A percentile compares a stretch with the other conserved stretches of the same genome.
These are phyloP conservation scores for Blastocystis hominis DNA, from an alignment of 352 stramenopile genomes.

Conservation along the genomic window DNA sequence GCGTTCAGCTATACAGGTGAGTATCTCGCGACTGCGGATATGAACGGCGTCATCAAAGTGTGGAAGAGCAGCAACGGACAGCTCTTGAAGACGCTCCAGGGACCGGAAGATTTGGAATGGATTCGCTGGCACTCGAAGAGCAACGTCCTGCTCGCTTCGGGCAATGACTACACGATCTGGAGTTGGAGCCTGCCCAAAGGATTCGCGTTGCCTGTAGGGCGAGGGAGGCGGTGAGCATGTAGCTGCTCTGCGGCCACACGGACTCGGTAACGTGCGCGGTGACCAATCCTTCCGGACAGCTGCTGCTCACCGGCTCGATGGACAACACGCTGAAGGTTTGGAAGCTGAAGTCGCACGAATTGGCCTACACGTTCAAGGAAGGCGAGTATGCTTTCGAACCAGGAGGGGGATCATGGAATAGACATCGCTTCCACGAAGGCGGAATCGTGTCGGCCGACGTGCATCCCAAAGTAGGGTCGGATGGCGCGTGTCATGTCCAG, in stretches of 20 bases:
- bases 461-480: background rate
- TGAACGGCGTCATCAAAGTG: slow-evolving; percentile 45
- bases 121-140: slow-evolving; percentile 17
- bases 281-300: background rate
- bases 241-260: slow-evolving; percentile 38
- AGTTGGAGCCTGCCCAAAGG: slow-evolving; percentile 14
- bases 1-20: background rate
- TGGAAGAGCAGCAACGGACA: background rate
- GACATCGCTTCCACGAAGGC: slow-evolving; percentile 40
- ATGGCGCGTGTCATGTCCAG: background rate
- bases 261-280: slow-evolving; percentile 19
- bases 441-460: slow-evolving; percentile 19
- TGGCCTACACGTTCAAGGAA: slow-evolving; percentile 17
- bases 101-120: slow-evolving; percentile 37
- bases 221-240: background rate
- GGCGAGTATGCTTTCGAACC: background rate
- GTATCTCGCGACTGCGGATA: slow-evolving; percentile 9
- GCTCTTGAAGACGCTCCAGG: slow-evolving; percentile 13
- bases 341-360: slow-evolving; percentile 31
- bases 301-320: slow-evolving; percentile 36
- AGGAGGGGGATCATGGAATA: background rate
- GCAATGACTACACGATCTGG: slow-evolving; percentile 33
- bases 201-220: background rate
- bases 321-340: slow-evolving; percentile 51
- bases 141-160: slow-evolving; percentile 27